These are phyloP conservation scores for Breviolum minutum DNA, from an alignment of 73 alveolate genomes.

Conservation along the genomic window DNA sequence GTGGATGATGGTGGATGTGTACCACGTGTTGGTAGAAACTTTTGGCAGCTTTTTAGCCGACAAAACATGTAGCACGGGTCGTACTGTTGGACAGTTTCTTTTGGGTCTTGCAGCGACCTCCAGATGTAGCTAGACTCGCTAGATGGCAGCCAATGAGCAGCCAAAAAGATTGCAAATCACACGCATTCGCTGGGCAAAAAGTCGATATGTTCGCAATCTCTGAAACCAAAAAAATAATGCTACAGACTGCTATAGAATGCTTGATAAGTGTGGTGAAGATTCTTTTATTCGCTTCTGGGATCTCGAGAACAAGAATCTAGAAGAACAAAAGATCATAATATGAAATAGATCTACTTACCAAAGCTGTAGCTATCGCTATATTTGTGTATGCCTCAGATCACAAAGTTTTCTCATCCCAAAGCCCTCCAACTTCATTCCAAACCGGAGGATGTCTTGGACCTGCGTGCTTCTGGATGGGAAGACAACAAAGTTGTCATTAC, in stretches of 20 bases:
- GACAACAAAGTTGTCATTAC: constrained; percentile 69
- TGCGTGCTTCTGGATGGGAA: constrained; percentile 81
- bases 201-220: too few species aligned
- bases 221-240: too few species aligned
- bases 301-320: too few species aligned
- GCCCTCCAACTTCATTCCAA: too few species aligned
- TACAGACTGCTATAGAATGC: too few species aligned
- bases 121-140: not conserved
- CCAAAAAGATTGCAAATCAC: not conserved
- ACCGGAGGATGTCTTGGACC: constrained; percentile 69
- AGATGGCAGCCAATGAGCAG: not conserved
- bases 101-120: not conserved
- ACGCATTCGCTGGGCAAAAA: not conserved
- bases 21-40: not conserved
- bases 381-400: too few species aligned
- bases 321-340: too few species aligned
- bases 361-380: too few species aligned
- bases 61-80: not conserved
- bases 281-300: too few species aligned
- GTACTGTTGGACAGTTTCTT: not conserved
- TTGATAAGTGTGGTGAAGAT: too few species aligned
- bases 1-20: not conserved
- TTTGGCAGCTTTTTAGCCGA: not conserved
- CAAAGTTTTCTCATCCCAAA: not conserved
- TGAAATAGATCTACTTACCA: too few species aligned